Evolutionary conservation across 2,329 filamentous ascomycete genomes (phyloP), one percentile per base, ranked within the genome.

Genomic region (Microsporum audouinii): DNA sequence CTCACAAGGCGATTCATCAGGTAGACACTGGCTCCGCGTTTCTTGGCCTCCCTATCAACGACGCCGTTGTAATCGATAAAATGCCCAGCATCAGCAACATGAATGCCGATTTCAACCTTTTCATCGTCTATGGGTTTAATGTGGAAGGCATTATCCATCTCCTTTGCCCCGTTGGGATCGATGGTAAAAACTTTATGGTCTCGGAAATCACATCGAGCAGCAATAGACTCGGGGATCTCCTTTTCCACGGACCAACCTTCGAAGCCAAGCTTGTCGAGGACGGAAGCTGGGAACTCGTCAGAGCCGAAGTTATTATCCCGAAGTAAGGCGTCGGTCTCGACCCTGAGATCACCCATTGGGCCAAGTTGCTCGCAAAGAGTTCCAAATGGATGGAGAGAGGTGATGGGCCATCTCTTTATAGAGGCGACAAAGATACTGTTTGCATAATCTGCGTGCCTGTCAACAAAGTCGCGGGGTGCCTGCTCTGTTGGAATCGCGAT

Each of bases 341-440:
- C 92, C 78, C 91, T 96, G 67, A 96, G 82, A 72, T 99, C 91
- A 66, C 94, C 94, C 89, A 97, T 97, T 73, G 90, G 89, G 64
- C 94, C 94, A 60, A 99, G 86, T 76, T 96, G 90, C 77, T 99
- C 94, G 60, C 97, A 91, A 55, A 99, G 85, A 6, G 94, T 99
- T 72, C 94, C 94, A 70, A 99, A 99, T 36, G 94, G 94, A 77
- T 99, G 94, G 61, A 99, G 84, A n/a, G 94, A 99, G 33, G 94
- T 99, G 70, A 99, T 99, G 65, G 94, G 94, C 94, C 94, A 99
- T 71, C 94, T 86, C 83, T 99, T 99, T 77, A 99, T 99, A 78
- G 91, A 96, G 56, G 94, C 94, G 68, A 99, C 94, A 67, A 99
- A 99, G 70, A 99, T 99, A 69, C 91, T 88, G 76, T 96, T 95